Conservation (phyloP, 2,329 filamentous ascomycete species). For the Pyrenophora teres region DNA sequence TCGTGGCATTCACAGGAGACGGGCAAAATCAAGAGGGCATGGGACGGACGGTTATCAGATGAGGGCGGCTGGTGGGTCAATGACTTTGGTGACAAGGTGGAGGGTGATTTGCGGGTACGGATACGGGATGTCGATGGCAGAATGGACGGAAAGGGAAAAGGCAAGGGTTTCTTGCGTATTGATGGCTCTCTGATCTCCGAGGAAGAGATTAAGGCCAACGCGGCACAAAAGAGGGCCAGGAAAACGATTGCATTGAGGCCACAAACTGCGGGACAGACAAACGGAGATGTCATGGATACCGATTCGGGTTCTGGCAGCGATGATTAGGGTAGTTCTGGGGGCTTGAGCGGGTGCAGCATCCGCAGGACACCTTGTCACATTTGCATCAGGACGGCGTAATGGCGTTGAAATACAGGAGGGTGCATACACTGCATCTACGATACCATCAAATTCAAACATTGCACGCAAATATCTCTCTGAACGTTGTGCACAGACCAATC, state of each 20-base stretch:
- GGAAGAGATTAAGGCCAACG: slow-evolving; percentile 62
- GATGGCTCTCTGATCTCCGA: slow-evolving; percentile 82
- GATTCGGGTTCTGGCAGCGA: slow-evolving; percentile 5
- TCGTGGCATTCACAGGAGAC: slow-evolving; percentile 61
- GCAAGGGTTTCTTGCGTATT: slow-evolving; percentile 79
- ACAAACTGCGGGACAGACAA: slow-evolving; percentile 1
- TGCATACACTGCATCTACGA: slow-evolving; percentile 13
- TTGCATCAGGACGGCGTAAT: slow-evolving; percentile 10
- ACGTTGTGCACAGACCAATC: slow-evolving; percentile 16
- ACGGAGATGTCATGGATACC: slow-evolving; percentile 16
- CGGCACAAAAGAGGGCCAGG: slow-evolving; percentile 12
- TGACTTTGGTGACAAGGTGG: slow-evolving; percentile 65
- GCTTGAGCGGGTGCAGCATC: background rate
- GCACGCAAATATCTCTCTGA: background rate
- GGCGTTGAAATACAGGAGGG: slow-evolving; percentile 6
- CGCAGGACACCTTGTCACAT: background rate
- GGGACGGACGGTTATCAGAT: slow-evolving; percentile 35
- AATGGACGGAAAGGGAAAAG: slow-evolving; percentile 64
- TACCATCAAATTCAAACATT: slow-evolving; percentile 13
- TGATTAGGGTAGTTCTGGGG: background rate
- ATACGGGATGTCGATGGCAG: slow-evolving; percentile 86
- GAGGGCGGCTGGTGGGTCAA: slow-evolving; percentile 78
- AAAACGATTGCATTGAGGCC: slow-evolving; percentile 8
- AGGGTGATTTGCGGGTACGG: slow-evolving; percentile 65
- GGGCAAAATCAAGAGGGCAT: slow-evolving; percentile 27